Percentiles rank a stretch among this genome's conserved stretches.
Conservation (phyloP, 1,284 basidiomycete genomes). For the Heliocybe sulcata region DNA sequence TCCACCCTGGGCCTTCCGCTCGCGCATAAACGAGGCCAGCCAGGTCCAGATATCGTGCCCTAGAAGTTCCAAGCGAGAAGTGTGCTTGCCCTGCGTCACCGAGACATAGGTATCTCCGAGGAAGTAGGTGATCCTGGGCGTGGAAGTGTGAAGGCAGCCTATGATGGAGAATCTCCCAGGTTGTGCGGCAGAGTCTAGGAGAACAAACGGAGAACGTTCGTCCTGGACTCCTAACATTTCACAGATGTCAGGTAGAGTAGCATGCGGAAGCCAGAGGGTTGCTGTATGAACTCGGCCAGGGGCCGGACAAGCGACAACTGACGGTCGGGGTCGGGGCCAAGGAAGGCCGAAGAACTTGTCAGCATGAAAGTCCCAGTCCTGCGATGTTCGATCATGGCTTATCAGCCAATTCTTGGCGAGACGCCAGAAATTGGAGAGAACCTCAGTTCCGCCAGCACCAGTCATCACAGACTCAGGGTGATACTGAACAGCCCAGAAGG, state of each 20-base stretch:
- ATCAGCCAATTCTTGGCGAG: conserved; percentile 51
- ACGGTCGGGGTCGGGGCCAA: conserved; percentile 43
- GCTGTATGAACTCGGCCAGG: conserved; percentile 28
- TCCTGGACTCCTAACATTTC: conserved; percentile 53
- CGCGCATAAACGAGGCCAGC: conserved; percentile 60
- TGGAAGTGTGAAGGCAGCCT: conserved; percentile 43
- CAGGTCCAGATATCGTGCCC: conserved; percentile 60
- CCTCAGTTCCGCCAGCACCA: conserved; percentile 49
- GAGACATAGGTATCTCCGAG: conserved; percentile 42
- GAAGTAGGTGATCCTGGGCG: conserved; percentile 50
- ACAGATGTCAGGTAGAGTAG: conserved; percentile 40
- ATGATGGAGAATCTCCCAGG: conserved; percentile 72
- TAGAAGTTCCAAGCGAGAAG: conserved; percentile 23
- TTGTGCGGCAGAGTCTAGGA: conserved; percentile 66
- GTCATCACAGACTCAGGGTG: conserved; percentile 86
- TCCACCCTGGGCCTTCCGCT: conserved; percentile 38
- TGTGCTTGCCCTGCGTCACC: conserved; percentile 20
- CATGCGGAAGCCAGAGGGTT: conserved; percentile 31
- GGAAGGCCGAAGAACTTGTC: conserved; percentile 32
- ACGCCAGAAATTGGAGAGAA: conserved; percentile 68
- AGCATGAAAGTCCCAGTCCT: conserved; percentile 32
- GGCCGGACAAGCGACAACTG: conserved; percentile 14
- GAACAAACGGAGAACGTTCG: conserved; percentile 55
- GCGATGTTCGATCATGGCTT: conserved; percentile 25
- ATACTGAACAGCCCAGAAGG: conserved; percentile 94